Evolutionary conservation across 1,284 basidiomycete species (phyloP), one percentile per base, ranked within the genome.

Genomic region (Puccinia triticina): DNA sequence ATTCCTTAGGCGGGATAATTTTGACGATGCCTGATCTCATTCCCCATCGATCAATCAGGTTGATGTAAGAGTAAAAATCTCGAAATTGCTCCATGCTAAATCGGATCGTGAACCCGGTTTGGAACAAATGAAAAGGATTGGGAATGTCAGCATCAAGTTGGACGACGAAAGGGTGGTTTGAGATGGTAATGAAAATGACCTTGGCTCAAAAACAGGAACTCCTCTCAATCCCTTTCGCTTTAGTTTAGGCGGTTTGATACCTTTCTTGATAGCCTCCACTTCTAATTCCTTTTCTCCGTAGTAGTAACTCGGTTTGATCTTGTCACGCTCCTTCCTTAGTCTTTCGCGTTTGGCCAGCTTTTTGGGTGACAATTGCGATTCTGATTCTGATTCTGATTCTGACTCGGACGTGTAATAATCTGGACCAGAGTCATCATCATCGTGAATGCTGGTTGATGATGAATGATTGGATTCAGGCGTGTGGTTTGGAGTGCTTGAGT

Each of bases 1-100:
- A 97, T 89, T 96, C 93, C 85, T 91, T 91, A 1, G 95, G 95
- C 59, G 95, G 95, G 83, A 98, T 92, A 84, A 98, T 91, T 88
- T 98, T 98, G 84, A 95, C 92, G 83, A 98, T 96, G 29, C 95
- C 95, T 84, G 93, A 94, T 80, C 90, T 89, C 87, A 90, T 90
- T 0, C 95, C 95, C 93, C 96, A 98, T 81, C 91, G 90, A 86
- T 95, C 94, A 57, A 97, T 90, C 83, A 88, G 90, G 84, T 91
- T 92, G 90, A 96, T 92, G 87, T 95, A 98, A 4, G 87, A 91
- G 86, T 96, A 94, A 86, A 96, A 96, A 86, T 96, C 93, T 85
- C 89, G 86, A 29, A 59, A 75, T 53, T 81, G 71, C 18, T 81
- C 79, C 67, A 80, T 80, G n/a, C 77, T 80, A 73, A 37, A 32